Conservation (phyloP, 805 yeast species). For the Myxozyma nipponensis region DNA sequence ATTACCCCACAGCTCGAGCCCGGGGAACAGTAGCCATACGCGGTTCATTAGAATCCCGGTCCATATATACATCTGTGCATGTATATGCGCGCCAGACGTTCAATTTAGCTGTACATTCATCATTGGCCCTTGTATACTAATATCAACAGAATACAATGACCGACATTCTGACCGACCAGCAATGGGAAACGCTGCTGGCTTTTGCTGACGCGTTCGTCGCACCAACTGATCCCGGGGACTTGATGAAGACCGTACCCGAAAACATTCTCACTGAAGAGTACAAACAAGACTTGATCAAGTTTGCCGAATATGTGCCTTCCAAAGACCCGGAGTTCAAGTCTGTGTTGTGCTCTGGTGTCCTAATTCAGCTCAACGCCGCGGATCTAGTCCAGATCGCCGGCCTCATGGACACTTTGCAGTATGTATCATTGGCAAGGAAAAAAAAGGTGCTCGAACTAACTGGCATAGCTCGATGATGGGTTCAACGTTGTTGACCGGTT, state of each 20-base stretch:
- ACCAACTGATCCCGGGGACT: background rate
- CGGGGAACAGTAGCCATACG: no score
- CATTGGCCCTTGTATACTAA: no score
- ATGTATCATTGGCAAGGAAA: no score
- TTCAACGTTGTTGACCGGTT: background rate
- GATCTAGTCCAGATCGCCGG: background rate
- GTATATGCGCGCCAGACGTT: no score
- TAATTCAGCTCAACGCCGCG: background rate
- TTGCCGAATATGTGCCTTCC: background rate
- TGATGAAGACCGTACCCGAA: background rate
- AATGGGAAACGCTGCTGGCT: background rate
- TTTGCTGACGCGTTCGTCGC: background rate
- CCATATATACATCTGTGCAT: no score
- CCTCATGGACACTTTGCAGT: background rate
- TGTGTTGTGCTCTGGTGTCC: background rate
- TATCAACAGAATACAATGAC: no score
- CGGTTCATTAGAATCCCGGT: no score
- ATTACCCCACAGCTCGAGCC: no score
- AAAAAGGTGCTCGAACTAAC: no score
- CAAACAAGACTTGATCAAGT: background rate
- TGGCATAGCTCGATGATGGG: background rate
- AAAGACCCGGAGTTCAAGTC: background rate
- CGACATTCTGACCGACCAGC: background rate
- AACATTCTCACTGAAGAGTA: background rate
- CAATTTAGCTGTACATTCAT: no score